phyloP scores from a whole-genome alignment of 2,329 filamentous ascomycete species.

The Ampelomyces quisqualis region DNA sequence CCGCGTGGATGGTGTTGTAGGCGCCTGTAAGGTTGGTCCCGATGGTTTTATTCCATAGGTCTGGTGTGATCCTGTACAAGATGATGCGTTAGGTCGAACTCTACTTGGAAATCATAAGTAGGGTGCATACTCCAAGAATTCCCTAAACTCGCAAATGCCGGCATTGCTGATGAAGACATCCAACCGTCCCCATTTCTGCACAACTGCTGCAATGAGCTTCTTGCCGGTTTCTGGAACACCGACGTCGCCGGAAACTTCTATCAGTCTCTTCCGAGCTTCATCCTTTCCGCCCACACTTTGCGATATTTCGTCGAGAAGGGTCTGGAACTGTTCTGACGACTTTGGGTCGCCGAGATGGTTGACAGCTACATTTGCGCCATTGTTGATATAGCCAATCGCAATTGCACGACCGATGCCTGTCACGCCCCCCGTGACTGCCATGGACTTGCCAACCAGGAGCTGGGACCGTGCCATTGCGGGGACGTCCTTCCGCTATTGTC shows the following conservation, averaged over 20 bases:
- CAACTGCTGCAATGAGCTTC: slow-evolving; percentile 65
- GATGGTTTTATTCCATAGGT: slow-evolving; percentile 71
- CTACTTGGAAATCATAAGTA: neutral
- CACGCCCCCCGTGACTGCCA: slow-evolving; percentile 82
- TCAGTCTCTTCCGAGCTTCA: slow-evolving; percentile 50
- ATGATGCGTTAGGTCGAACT: neutral
- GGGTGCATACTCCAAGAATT: slow-evolving; percentile 69
- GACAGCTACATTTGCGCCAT: slow-evolving; percentile 76
- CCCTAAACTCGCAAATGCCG: slow-evolving; percentile 82
- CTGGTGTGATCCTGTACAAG: slow-evolving; percentile 58
- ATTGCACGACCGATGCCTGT: slow-evolving; percentile 88
- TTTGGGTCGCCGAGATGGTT: slow-evolving; percentile 70
- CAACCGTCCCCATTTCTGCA: slow-evolving; percentile 58
- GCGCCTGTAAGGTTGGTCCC: slow-evolving; percentile 81
- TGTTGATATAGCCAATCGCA: slow-evolving; percentile 72
- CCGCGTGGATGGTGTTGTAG: slow-evolving; percentile 86
- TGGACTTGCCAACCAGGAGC: slow-evolving; percentile 72
- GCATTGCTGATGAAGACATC: slow-evolving; percentile 84
- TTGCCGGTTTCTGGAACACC: slow-evolving; percentile 70
- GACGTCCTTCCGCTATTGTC: slow-evolving; percentile 4
- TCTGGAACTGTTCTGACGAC: slow-evolving; percentile 49
- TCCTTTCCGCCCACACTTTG: slow-evolving; percentile 18
- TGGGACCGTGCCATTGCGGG: slow-evolving; percentile 20
- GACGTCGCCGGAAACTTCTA: slow-evolving; percentile 75
- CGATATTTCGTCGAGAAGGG: slow-evolving; percentile 48